Evolutionary conservation across 2,329 filamentous ascomycete genomes (phyloP).

Genomic region (Chrysosporium keratinophilum): DNA sequence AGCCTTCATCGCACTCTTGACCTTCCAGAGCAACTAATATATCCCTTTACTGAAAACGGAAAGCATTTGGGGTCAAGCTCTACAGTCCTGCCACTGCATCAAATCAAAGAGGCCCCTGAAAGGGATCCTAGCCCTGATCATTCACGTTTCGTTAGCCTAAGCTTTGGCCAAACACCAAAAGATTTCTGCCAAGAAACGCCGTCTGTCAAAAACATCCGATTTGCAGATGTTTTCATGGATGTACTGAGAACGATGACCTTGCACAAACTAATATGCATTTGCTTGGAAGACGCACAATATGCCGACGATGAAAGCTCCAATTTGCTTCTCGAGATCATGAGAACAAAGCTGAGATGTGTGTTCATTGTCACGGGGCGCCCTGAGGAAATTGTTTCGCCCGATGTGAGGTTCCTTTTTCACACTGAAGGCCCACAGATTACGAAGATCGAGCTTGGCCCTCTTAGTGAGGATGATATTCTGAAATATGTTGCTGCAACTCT

Average conservation of each 20-base stretch:
- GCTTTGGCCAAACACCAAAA: conserved; percentile 28
- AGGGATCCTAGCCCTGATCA: conserved; percentile 26
- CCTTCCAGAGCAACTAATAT: conserved; percentile 55
- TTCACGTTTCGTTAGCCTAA: conserved; percentile 26
- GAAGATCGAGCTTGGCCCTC: conserved; percentile 58
- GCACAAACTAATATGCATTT: conserved; percentile 80
- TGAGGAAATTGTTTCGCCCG: conserved; percentile 49
- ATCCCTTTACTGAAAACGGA: conserved; percentile 29
- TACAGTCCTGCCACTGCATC: conserved; percentile 20
- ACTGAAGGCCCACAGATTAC: conserved; percentile 51
- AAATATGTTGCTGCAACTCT: conserved; percentile 75
- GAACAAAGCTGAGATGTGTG: conserved; percentile 67
- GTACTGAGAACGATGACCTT: conserved; percentile 70
- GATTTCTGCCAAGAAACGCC: conserved; percentile 23
- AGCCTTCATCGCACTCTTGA: conserved; percentile 49
- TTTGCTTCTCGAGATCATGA: conserved; percentile 69
- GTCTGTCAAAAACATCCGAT: conserved; percentile 48
- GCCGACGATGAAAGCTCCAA: conserved; percentile 81
- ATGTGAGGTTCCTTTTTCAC: conserved; percentile 33
- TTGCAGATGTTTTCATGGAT: conserved; percentile 82
- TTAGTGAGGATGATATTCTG: conserved; percentile 68
- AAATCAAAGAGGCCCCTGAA: conserved; percentile 24
- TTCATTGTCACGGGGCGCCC: conserved; percentile 67
- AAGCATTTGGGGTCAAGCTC: conserved; percentile 23
- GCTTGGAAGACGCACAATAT: conserved; percentile 80